These are phyloP conservation scores for Trichosporon sp. DNA, from an alignment of 1,284 basidiomycete species.

Conservation along the genomic window DNA sequence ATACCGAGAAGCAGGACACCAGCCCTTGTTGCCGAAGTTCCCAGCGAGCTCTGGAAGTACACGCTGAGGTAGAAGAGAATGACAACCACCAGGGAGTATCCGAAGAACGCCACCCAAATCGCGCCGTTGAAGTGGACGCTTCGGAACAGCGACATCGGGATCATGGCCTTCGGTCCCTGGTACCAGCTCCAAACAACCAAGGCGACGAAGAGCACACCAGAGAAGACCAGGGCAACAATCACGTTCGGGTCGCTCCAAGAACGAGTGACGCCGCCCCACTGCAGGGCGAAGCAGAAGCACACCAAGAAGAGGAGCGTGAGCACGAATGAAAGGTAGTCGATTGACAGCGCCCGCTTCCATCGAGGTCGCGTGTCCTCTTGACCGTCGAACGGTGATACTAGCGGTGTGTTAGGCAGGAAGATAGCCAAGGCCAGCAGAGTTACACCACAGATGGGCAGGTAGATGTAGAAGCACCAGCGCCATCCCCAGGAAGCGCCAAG, in stretches of 20 bases:
- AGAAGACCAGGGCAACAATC: slow-evolving; percentile 22
- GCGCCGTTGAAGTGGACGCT: slow-evolving; percentile 25
- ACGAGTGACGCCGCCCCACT: slow-evolving; percentile 27
- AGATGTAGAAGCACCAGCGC: slow-evolving; percentile 37
- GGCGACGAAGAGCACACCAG: slow-evolving; percentile 17
- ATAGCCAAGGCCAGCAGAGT: slow-evolving; percentile 19
- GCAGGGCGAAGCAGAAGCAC: slow-evolving; percentile 26
- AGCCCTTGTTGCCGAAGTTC: slow-evolving; percentile 24
- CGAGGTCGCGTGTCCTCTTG: slow-evolving; percentile 17
- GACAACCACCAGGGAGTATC: slow-evolving; percentile 24
- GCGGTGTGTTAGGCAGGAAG: slow-evolving; percentile 17
- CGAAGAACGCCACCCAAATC: slow-evolving; percentile 24
- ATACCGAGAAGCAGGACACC: slow-evolving; percentile 28
- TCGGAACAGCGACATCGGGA: slow-evolving; percentile 24
- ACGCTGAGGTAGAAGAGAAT: slow-evolving; percentile 29
- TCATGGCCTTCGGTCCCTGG: slow-evolving; percentile 25
- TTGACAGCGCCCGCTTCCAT: slow-evolving; percentile 19
- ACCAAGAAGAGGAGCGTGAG: slow-evolving; percentile 28
- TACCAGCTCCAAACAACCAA: slow-evolving; percentile 23
- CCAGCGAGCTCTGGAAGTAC: slow-evolving; percentile 27
- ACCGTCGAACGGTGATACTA: slow-evolving; percentile 24
- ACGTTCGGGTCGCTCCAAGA: slow-evolving; percentile 23
- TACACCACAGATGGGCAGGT: slow-evolving; percentile 25
- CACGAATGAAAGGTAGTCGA: slow-evolving; percentile 27
- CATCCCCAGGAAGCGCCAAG: slow-evolving; percentile 45